Conservation (phyloP, 768 basidiomycete species). For the Lepiota brunneoincarnata region DNA sequence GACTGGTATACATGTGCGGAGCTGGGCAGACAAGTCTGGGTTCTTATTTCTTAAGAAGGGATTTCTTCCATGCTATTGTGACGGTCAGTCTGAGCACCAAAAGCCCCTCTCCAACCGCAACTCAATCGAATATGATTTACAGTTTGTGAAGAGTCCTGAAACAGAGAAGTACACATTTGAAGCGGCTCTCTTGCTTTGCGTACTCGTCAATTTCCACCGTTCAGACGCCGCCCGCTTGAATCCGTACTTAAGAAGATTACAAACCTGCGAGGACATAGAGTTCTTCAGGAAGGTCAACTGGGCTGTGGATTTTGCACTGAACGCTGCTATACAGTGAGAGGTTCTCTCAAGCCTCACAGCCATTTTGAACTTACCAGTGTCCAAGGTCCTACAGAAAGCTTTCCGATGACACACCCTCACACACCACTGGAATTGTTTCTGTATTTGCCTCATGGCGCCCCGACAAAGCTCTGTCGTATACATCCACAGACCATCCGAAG, state of each 20-base stretch:
- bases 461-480: slow-evolving; percentile 48
- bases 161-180: slow-evolving; percentile 60
- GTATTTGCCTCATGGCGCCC: slow-evolving; percentile 52
- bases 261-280: slow-evolving; percentile 42
- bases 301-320: slow-evolving; percentile 52
- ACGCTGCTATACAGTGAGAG: slow-evolving; percentile 48
- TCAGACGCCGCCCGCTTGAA: slow-evolving; percentile 70
- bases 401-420: slow-evolving; percentile 45
- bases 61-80: slow-evolving; percentile 55
- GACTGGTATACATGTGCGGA: slow-evolving; percentile 55
- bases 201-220: slow-evolving; percentile 71
- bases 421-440: slow-evolving; percentile 50
- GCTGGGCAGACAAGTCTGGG: slow-evolving; percentile 66
- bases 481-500: slow-evolving; percentile 42
- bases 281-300: slow-evolving; percentile 58
- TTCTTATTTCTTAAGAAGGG: slow-evolving; percentile 64
- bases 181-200: slow-evolving; percentile 53
- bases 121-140: background rate
- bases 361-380: background rate
- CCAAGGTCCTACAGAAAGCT: slow-evolving; percentile 56
- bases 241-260: slow-evolving; percentile 56
- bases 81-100: slow-evolving; percentile 31
- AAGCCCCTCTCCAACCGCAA: background rate
- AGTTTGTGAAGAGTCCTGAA: slow-evolving; percentile 57
- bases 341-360: background rate